Percentiles rank a stretch among this genome's conserved stretches.
phyloP scores from a whole-genome alignment of 768 basidiomycete species.

The Mycena vulgaris region DNA sequence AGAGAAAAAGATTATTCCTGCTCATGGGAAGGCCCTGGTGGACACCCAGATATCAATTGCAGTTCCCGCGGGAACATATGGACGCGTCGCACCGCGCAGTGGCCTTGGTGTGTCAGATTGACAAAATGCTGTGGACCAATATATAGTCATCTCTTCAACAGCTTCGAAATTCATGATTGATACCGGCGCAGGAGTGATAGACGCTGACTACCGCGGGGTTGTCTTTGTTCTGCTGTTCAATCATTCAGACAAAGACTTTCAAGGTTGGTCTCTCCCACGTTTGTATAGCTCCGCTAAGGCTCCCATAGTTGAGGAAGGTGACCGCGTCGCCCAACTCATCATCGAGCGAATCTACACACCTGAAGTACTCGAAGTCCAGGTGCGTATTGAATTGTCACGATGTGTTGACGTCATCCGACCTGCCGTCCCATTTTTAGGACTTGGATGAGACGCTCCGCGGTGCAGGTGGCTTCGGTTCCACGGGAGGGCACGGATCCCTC shows the following conservation, averaged over 20 bases:
- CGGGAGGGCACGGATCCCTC: conserved; percentile 84
- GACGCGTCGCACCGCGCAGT: conserved; percentile 95
- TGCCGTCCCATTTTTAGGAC: conserved; percentile 69
- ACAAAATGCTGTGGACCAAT: not conserved
- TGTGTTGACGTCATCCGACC: conserved; percentile 22
- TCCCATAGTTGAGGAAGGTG: conserved; percentile 86
- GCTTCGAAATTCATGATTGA: conserved; percentile 98
- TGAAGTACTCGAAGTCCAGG: conserved; percentile 88
- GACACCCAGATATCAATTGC: conserved; percentile 95
- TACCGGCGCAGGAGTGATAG: conserved; percentile 97
- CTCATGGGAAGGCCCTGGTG: conserved; percentile 91
- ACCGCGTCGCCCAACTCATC: conserved; percentile 96
- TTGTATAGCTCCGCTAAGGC: not conserved
- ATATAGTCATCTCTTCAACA: conserved; percentile 46
- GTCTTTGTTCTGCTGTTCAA: conserved; percentile 96
- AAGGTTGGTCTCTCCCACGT: conserved; percentile 66
- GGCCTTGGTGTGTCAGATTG: conserved; percentile 81
- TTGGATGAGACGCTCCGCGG: conserved; percentile 92
- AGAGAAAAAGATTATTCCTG: conserved; percentile 87
- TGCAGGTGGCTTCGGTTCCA: conserved; percentile 92
- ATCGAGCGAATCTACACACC: conserved; percentile 93
- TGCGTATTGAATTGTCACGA: conserved; percentile 54
- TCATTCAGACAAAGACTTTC: conserved; percentile 89
- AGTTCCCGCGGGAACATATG: conserved; percentile 94
- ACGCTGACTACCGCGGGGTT: conserved; percentile 95